phyloP scores from a whole-genome alignment of 1,139 yeast genomes.

The Kodamaea derodonti region DNA sequence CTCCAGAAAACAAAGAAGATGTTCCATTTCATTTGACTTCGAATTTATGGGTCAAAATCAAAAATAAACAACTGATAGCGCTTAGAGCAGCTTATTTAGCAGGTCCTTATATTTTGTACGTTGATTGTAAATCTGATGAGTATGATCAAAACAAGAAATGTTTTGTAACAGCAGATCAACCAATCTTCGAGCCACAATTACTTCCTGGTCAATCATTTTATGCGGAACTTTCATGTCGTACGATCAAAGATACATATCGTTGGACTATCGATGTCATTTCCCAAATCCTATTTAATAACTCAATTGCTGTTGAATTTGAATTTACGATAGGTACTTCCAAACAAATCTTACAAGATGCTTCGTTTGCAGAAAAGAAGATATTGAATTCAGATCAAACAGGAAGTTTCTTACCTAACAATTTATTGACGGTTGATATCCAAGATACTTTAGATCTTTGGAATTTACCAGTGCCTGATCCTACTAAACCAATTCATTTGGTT shows the following conservation, averaged over 20 bases:
- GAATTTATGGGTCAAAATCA: constrained; percentile 58
- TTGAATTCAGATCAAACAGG: constrained; percentile 31
- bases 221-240: constrained; percentile 23
- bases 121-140: constrained; percentile 67
- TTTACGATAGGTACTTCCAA: constrained; percentile 54
- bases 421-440: constrained; percentile 41
- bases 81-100: constrained; percentile 83
- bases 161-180: constrained; percentile 67
- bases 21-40: constrained; percentile 14
- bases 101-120: constrained; percentile 88
- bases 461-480: constrained; percentile 41
- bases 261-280: constrained; percentile 89
- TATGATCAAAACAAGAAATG: constrained; percentile 54
- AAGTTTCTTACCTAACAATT: constrained; percentile 18
- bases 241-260: constrained; percentile 34
- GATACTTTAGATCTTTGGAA: constrained; percentile 79
- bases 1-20: constrained; percentile 16
- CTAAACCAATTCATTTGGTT: constrained; percentile 64
- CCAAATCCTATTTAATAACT: constrained; percentile 73
- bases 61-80: constrained; percentile 70
- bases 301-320: constrained; percentile 70
- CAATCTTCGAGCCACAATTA: constrained; percentile 62
- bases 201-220: constrained; percentile 24
- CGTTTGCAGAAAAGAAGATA: constrained; percentile 25
- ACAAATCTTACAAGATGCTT: constrained; percentile 38